phyloP scores from a whole-genome alignment of 2,329 filamentous ascomycete species.

The Pseudogymnoascus sp. region DNA sequence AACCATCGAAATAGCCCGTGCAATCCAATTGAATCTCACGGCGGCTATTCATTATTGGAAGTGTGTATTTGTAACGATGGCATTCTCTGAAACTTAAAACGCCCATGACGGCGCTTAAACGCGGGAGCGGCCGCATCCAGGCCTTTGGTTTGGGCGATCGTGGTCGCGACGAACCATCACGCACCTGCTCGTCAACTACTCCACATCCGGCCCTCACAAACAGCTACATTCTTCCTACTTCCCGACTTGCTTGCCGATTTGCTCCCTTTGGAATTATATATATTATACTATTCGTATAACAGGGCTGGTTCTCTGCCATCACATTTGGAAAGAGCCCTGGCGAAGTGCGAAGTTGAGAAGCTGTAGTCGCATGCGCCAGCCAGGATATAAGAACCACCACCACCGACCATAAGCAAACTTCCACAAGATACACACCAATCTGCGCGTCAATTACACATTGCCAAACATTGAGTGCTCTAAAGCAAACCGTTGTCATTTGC shows the following conservation, averaged over 20 bases:
- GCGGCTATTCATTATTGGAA: constrained; percentile 1
- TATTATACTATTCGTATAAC: neutral
- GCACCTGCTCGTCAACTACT: neutral
- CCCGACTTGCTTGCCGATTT: neutral
- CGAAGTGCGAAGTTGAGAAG: neutral
- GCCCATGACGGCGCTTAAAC: constrained; percentile 2
- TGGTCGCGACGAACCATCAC: constrained; percentile 4
- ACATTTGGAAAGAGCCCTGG: neutral
- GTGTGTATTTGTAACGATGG: neutral
- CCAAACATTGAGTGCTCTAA: neutral
- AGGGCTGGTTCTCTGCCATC: neutral
- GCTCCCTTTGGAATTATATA: neutral
- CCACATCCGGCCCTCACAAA: constrained; percentile 1
- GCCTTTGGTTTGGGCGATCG: neutral
- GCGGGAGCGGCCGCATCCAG: constrained; percentile 4
- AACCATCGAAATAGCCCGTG: neutral
- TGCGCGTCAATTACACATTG: neutral
- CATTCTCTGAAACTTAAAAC: constrained; percentile 2
- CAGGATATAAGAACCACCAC: neutral
- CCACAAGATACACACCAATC: neutral
- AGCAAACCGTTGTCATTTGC: neutral
- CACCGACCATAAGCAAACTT: constrained; percentile 1
- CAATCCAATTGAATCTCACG: neutral
- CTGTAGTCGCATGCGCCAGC: constrained; percentile 2
- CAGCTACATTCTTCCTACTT: neutral